Base-by-base conservation (phyloP, 2,329 filamentous ascomycete species). In the Phoma sp. region DNA sequence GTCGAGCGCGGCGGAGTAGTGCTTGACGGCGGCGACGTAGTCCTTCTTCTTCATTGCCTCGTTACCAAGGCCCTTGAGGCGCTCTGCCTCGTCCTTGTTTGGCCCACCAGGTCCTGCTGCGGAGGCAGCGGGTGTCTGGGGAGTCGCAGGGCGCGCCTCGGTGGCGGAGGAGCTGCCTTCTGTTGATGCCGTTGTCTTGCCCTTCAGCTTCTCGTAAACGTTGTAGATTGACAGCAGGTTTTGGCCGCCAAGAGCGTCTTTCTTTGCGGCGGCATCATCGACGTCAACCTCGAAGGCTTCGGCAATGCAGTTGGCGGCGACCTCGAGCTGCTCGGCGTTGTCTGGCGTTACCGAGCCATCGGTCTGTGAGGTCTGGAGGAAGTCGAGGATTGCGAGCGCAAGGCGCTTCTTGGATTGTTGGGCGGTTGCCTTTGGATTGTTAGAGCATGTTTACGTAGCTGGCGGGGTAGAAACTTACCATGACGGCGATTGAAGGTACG, bases 321-420 rank as follows among this genome's bases (percentile, higher is more conserved):
- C 89, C 74, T 99, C 95, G 75, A 99, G 90, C 60, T 89, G 93
- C 73, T 99, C 95, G 65, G 88, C 86, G 76, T 99, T 93, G 68
- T 98, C 95, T 67, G 89, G 80, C 47, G 88, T 84, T 54, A 99
- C 85, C 37, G 92, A 96, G 69, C 95, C 95, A 75, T 99, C 95
- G 59, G 87, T 89, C 66, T 92, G 81, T 38, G 92, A 96, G 55
- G 86, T 87, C 67, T 85, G 85, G 57, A 99, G 89, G 82, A 96
- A 99, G 80, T 98, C 92, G 81, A 96, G 92, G 77, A 99, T 93
- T 68, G 95, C 92, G 74, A 99, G 91, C 76, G 95, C 95, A 61
- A 99, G 89, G 80, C 93, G 92, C 85, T 99, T 88, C 75, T 86
- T 86, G 48, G 86, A 85, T 42, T 72, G 69, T 23, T 49, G 51